These are phyloP conservation scores for Poa annua DNA, from an alignment of 176 grass and related monocot genomes.

Conservation along the genomic window DNA sequence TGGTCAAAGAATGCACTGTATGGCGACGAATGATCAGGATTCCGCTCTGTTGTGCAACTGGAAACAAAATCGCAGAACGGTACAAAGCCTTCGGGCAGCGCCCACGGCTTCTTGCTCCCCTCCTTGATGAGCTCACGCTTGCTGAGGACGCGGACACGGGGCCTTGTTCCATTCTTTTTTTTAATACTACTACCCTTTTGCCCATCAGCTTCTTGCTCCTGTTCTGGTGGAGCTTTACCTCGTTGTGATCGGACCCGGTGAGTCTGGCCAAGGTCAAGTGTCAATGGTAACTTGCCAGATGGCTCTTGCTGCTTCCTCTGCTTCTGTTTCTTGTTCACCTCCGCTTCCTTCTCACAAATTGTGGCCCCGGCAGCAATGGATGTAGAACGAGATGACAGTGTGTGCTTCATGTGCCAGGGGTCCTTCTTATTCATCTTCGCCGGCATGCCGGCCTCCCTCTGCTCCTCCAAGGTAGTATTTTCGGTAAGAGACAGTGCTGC, in stretches of 20 bases:
- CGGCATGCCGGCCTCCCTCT: neutral
- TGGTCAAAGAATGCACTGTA: slow-evolving; percentile 42
- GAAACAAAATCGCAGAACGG: neutral
- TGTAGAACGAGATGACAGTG: too few relatives aligned
- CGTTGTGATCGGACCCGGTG: neutral
- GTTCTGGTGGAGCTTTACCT: neutral
- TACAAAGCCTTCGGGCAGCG: neutral
- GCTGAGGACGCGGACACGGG: neutral
- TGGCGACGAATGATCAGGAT: slow-evolving; percentile 10
- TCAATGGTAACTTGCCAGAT: neutral
- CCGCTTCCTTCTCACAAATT: too few relatives aligned
- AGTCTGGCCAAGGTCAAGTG: neutral
- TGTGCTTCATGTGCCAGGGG: neutral
- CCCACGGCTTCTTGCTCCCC: neutral
- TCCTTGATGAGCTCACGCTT: slow-evolving; percentile 13
- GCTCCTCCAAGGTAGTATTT: neutral
- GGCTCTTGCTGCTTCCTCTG: neutral
- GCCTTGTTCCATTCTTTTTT: neutral
- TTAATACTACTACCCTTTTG: neutral
- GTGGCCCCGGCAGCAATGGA: too few relatives aligned
- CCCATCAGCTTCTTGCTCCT: neutral
- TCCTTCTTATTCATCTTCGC: neutral
- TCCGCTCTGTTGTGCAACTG: slow-evolving; percentile 5
- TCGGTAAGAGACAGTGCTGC: neutral
- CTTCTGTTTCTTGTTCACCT: neutral